Conservation (phyloP, 495 filamentous ascomycete species). For the Penicillium angulare region DNA sequence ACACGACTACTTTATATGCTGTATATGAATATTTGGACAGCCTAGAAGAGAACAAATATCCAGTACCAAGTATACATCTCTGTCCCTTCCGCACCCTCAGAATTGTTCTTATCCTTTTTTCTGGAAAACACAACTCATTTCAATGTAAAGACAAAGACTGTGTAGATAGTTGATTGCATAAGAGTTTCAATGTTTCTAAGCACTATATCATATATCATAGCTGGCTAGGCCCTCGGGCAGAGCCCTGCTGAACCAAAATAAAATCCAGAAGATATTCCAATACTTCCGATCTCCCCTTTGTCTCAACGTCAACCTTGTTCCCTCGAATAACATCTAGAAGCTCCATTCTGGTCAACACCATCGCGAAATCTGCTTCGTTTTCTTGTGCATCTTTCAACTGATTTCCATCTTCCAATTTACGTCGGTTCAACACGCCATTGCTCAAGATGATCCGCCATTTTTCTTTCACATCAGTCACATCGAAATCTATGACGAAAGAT, state of each 20-base stretch:
- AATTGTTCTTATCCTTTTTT: too few species aligned
- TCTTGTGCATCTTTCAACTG: not conserved
- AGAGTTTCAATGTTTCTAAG: too few species aligned
- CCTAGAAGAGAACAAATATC: too few species aligned
- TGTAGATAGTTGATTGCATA: too few species aligned
- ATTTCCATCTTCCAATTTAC: not conserved
- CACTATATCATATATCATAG: too few species aligned
- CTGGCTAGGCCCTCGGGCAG: not conserved
- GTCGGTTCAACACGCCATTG: conserved; percentile 6
- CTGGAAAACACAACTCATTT: too few species aligned
- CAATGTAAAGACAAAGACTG: too few species aligned
- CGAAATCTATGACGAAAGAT: conserved; percentile 5
- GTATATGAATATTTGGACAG: too few species aligned
- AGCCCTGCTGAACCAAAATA: not conserved
- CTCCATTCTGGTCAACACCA: not conserved
- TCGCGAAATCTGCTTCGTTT: not conserved
- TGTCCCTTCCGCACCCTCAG: too few species aligned
- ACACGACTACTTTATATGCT: too few species aligned
- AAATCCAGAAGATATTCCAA: not conserved
- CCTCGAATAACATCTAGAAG: not conserved
- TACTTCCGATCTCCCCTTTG: not conserved
- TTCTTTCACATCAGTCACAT: conserved; percentile 11
- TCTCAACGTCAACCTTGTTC: not conserved
- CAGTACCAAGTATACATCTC: too few species aligned
- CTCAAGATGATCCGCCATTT: conserved; percentile 15